Conservation (phyloP, 345 rosid species). For the Populus tremula region DNA sequence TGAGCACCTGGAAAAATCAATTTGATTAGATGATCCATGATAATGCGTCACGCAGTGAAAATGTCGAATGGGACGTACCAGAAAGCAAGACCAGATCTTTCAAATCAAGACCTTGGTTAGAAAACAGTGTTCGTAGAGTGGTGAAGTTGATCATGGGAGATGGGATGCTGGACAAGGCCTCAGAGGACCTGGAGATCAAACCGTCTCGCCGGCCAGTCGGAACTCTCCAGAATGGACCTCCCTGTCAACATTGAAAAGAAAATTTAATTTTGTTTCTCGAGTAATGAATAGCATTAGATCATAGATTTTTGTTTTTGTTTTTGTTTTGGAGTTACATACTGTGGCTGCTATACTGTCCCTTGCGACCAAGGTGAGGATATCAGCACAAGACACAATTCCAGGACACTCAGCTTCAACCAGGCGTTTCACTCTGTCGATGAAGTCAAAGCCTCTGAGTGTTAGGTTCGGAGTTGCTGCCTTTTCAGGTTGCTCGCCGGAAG, state of each 20-base stretch:
- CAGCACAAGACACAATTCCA: slow-evolving; percentile 69
- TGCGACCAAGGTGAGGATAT: slow-evolving; percentile 52
- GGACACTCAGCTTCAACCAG: slow-evolving; percentile 63
- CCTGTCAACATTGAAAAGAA: slow-evolving; percentile 26
- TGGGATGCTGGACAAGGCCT: slow-evolving; percentile 54
- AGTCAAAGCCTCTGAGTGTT: slow-evolving; percentile 59
- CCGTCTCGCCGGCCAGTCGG: slow-evolving; percentile 82
- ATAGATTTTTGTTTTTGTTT: not conserved
- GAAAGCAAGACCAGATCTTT: slow-evolving; percentile 55
- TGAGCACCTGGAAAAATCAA: slow-evolving; percentile 57
- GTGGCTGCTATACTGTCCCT: slow-evolving; percentile 63
- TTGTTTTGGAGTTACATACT: slow-evolving; percentile 29
- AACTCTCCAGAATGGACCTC: slow-evolving; percentile 75
- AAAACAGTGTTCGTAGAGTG: slow-evolving; percentile 44
- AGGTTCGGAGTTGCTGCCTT: slow-evolving; percentile 55
- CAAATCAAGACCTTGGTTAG: slow-evolving; percentile 57
- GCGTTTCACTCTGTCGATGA: slow-evolving; percentile 65
- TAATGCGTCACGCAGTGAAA: not conserved
- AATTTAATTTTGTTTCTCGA: not conserved
- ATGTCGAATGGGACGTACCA: not conserved
- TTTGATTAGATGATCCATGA: not conserved
- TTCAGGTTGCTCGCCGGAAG: slow-evolving; percentile 50
- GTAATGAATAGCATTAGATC: not conserved
- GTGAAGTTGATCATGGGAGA: slow-evolving; percentile 53
- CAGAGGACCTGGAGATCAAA: slow-evolving; percentile 48